Evolutionary conservation across 768 basidiomycete genomes (phyloP).

Genomic region (Pisolithus sp.): DNA sequence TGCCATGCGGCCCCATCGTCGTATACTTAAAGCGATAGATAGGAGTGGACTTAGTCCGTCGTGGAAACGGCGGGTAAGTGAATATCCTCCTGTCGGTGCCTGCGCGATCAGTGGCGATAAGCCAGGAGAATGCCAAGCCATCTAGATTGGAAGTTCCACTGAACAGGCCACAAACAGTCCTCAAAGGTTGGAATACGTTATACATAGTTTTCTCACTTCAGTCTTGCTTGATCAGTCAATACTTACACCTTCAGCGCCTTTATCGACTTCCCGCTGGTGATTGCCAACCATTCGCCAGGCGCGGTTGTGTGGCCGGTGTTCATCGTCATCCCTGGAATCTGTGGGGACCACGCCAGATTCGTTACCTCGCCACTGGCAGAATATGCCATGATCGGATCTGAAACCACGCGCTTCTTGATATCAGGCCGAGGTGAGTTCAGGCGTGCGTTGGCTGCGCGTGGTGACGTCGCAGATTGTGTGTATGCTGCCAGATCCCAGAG

Average conservation of each 20-base stretch:
- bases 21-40: too few species aligned
- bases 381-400: slow-evolving; percentile 81
- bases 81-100: too few species aligned
- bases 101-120: too few species aligned
- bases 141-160: too few species aligned
- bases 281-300: slow-evolving; percentile 82
- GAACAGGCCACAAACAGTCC: too few species aligned
- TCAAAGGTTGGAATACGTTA: too few species aligned
- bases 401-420: slow-evolving; percentile 65
- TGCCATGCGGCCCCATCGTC: too few species aligned
- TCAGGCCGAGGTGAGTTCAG: slow-evolving; percentile 79
- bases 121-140: too few species aligned
- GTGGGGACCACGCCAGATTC: slow-evolving; percentile 85
- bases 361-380: slow-evolving; percentile 73
- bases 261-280: slow-evolving; percentile 76
- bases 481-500: slow-evolving; percentile 81
- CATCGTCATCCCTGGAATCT: slow-evolving; percentile 71
- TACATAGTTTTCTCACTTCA: too few species aligned
- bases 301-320: slow-evolving; percentile 66
- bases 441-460: slow-evolving; percentile 61
- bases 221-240: too few species aligned
- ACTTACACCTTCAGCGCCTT: slow-evolving; percentile 73
- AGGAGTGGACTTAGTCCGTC: too few species aligned
- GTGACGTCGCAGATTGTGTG: slow-evolving; percentile 58
- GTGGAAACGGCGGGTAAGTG: too few species aligned